Percentiles rank a stretch among this genome's conserved stretches.
Evolutionary conservation across 164 flowering plant genomes (phyloP).

Genomic region (Pachysandra terminalis): DNA sequence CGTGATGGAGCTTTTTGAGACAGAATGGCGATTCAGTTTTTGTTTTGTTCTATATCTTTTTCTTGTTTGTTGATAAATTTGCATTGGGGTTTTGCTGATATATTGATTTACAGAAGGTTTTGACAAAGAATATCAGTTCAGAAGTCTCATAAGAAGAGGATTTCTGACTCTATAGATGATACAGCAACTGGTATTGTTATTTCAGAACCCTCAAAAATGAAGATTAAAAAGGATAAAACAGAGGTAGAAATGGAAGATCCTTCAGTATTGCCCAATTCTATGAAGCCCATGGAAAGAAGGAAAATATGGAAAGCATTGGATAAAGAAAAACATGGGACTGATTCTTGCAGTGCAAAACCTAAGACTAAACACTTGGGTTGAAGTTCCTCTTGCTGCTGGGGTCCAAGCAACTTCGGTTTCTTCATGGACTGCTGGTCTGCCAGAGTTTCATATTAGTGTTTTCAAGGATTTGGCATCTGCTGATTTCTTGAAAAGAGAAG

Average conservation of each 20-base stretch:
- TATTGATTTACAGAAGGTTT: no score
- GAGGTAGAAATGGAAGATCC: slow-evolving; percentile 11
- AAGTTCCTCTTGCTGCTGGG: slow-evolving; percentile 11
- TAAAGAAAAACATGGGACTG: slow-evolving; percentile 42
- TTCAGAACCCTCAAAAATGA: slow-evolving; percentile 23
- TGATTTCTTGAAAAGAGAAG: slow-evolving; percentile 53
- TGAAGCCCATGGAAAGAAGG: slow-evolving; percentile 78
- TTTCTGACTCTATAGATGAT: slow-evolving; percentile 30
- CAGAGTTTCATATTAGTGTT: slow-evolving; percentile 67
- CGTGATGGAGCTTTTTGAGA: no score
- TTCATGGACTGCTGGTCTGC: slow-evolving; percentile 28
- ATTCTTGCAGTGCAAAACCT: slow-evolving; percentile 14
- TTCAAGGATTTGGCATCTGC: slow-evolving; percentile 65
- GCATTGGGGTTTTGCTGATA: no score
- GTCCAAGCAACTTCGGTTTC: slow-evolving; percentile 8
- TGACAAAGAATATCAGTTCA: no score
- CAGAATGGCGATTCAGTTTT: no score
- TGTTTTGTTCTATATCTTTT: no score
- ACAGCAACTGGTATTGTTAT: background rate
- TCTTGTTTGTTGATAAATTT: no score
- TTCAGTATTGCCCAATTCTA: slow-evolving; percentile 6
- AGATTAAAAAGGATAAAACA: slow-evolving; percentile 32
- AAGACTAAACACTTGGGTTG: slow-evolving; percentile 12
- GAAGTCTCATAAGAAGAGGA: no score
- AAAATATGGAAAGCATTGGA: slow-evolving; percentile 69